These are phyloP conservation scores for Coemansia sp. DNA, from an alignment of 192 early-diverging fungal species.

Conservation along the genomic window DNA sequence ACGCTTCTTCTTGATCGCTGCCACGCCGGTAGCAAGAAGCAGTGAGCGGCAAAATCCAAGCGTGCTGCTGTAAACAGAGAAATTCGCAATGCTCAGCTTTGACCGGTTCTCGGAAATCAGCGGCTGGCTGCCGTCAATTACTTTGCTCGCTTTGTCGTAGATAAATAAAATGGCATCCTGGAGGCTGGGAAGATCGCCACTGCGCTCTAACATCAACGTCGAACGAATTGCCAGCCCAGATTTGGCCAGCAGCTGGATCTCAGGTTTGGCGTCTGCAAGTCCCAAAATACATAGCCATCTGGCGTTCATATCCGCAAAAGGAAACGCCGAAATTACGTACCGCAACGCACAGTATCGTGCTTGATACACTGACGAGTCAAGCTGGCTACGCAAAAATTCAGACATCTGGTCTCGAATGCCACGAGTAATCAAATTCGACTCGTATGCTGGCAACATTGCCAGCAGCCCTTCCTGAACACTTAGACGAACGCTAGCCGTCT, in stretches of 20 bases:
- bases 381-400: constrained; percentile 57
- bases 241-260: constrained; percentile 24
- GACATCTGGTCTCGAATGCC: constrained; percentile 36
- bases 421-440: constrained; percentile 17
- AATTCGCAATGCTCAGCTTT: constrained; percentile 2
- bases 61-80: constrained; percentile 18
- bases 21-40: constrained; percentile 28
- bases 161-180: constrained; percentile 28
- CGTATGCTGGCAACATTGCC: constrained; percentile 70
- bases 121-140: neutral
- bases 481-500: constrained; percentile 61
- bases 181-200: constrained; percentile 13
- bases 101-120: neutral
- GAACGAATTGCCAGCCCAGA: constrained; percentile 29
- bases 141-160: neutral
- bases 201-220: neutral
- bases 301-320: constrained; percentile 58
- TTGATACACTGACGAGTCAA: constrained; percentile 51
- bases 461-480: constrained; percentile 83
- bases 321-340: constrained; percentile 62
- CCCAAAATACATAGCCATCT: constrained; percentile 66
- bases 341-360: constrained; percentile 63
- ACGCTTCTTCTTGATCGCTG: neutral
- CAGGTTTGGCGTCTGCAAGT: constrained; percentile 29
- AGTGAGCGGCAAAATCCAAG: constrained; percentile 38